Evolutionary conservation across 2,329 filamentous ascomycete genomes (phyloP).

Genomic region (Pyrenochaeta sp.): DNA sequence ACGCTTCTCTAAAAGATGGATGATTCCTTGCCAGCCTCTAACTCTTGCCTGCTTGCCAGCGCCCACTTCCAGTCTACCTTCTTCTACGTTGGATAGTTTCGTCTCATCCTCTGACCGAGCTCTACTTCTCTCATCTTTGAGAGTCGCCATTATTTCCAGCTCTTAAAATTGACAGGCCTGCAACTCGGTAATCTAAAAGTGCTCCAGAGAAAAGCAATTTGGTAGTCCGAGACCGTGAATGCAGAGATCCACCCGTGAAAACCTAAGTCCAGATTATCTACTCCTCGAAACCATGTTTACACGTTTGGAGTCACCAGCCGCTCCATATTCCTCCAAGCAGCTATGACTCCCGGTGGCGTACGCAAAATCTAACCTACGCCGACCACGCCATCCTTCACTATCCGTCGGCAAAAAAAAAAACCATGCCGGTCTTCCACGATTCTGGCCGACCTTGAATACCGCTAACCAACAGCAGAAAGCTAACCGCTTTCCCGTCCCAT

Average conservation of each 20-base stretch:
- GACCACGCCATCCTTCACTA: background rate
- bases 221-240: background rate
- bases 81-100: background rate
- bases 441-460: slow-evolving; percentile 5
- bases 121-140: background rate
- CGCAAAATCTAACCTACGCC: background rate
- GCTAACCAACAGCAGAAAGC: slow-evolving; percentile 6
- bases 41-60: slow-evolving; percentile 21
- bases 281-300: background rate
- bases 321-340: background rate
- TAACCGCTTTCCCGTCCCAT: background rate
- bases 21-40: slow-evolving; percentile 21
- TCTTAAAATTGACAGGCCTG: background rate
- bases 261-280: background rate
- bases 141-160: background rate
- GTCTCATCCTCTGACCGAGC: slow-evolving; percentile 3
- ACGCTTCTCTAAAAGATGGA: slow-evolving; percentile 30
- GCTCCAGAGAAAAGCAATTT: background rate
- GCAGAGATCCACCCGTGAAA: background rate
- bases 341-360: background rate
- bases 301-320: no score
- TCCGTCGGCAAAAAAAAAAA: background rate
- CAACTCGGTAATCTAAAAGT: background rate
- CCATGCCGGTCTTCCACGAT: background rate
- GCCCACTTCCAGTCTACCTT: slow-evolving; percentile 8